These are phyloP conservation scores for Candida gigantensis DNA, from an alignment of 1,139 yeast genomes.

Conservation along the genomic window DNA sequence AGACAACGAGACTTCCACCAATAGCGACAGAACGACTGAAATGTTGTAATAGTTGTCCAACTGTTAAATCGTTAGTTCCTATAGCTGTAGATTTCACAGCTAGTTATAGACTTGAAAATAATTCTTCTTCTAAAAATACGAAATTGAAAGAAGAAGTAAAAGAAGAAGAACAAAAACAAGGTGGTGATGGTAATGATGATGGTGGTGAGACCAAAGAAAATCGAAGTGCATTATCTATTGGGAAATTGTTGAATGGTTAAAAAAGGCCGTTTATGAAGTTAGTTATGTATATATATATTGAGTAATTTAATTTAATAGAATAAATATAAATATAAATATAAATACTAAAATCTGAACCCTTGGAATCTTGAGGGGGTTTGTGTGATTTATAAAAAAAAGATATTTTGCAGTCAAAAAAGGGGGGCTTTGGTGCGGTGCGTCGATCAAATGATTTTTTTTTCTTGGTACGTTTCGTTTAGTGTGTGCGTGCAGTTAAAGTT, in stretches of 20 bases:
- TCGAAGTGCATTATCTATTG: slow-evolving; percentile 29
- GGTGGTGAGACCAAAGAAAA: slow-evolving; percentile 5
- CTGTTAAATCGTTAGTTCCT: slow-evolving; percentile 15
- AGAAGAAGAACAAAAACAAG: slow-evolving; percentile 4
- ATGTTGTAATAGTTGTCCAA: slow-evolving; percentile 11
- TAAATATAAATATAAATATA: too few species aligned
- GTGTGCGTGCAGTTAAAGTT: too few species aligned
- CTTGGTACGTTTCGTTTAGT: too few species aligned
- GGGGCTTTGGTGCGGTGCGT: too few species aligned
- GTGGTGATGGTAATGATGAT: slow-evolving; percentile 5
- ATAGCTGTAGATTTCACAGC: slow-evolving; percentile 37
- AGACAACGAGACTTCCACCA: slow-evolving; percentile 14
- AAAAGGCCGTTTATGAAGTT: background rate
- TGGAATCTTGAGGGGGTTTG: too few species aligned
- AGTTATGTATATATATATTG: slow-evolving; percentile 1
- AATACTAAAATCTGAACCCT: too few species aligned
- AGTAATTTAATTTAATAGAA: background rate
- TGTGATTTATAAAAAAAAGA: too few species aligned
- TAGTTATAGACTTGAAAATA: slow-evolving; percentile 7
- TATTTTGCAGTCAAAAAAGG: too few species aligned
- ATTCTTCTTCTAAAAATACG: slow-evolving; percentile 6
- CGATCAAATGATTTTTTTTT: too few species aligned
- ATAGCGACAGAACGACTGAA: slow-evolving; percentile 13
- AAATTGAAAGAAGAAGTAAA: slow-evolving; percentile 4
- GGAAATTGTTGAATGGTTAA: slow-evolving; percentile 35